Evolutionary conservation across 257 asterid genomes (phyloP), one percentile per base, ranked within the genome.

Genomic region (Ballota nigra): DNA sequence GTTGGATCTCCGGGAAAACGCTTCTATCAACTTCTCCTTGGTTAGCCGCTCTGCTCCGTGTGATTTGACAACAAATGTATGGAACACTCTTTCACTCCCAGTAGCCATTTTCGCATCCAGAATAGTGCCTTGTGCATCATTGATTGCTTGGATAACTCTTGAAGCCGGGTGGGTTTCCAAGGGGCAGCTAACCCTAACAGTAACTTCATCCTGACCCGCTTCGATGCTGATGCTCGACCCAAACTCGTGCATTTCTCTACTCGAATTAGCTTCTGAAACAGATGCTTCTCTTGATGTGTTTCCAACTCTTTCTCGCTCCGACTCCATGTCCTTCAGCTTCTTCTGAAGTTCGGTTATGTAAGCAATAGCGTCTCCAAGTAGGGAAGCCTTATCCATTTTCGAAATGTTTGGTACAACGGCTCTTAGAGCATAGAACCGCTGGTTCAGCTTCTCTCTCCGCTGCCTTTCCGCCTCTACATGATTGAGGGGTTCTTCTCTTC

Each of bases 341-440:
- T 79, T 90, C 79, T 92, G 96, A 62, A 92, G 92, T 65, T 90
- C 96, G 6, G 97, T 88, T 63, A 92, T 90, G 92, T 90, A 88
- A 64, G 96, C 90, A 70, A 92, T 88, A 52, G 98, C 98, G 74
- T 92, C 98, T 43, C 97, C 98, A 15, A 92, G 77, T 20, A 92
- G 87, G 13, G 98, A 92, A 70, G 97, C 98, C 83, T 92, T 90
- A 75, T 92, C 98, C 98, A 92, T 90, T 70, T 90, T 92, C n/a
- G 98, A 88, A 41, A 92, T 92, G 56, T 88, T 92, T 0, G 98
- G 97, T 3, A 92, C 98, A 9, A 92, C 96, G 4, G 95, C 95
- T 71, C 98, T 76, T 15, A 92, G 71, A 5, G 98, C 96, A 31
- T 90, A 92, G 78, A 92, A 92, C 6, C 94, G 84, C 68, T 90